Evolutionary conservation across 805 yeast genomes (phyloP).

Genomic region (Wickerhamiella slavikovae): DNA sequence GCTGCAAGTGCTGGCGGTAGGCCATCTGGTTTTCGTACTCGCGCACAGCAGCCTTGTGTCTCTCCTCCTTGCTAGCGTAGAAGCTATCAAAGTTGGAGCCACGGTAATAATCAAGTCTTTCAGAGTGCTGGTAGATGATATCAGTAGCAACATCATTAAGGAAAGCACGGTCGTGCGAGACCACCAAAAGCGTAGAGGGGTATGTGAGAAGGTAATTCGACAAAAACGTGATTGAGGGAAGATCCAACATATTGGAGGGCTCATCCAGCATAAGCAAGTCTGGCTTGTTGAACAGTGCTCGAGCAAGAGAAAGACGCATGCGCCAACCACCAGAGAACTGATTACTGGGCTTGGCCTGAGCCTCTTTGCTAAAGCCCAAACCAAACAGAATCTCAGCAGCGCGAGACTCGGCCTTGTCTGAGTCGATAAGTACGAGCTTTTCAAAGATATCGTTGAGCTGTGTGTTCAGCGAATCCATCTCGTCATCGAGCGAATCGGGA

Average conservation of each 20-base stretch:
- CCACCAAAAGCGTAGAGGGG: constrained; percentile 83
- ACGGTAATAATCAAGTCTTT: constrained; percentile 78
- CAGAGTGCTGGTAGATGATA: constrained; percentile 93
- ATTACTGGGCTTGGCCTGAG: constrained; percentile 69
- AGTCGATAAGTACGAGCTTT: constrained; percentile 79
- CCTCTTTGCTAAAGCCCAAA: constrained; percentile 75
- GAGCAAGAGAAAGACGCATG: constrained; percentile 95
- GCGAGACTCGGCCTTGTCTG: constrained; percentile 92
- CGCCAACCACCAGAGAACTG: constrained; percentile 99
- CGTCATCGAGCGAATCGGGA: constrained; percentile 64
- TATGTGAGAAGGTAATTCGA: constrained; percentile 79
- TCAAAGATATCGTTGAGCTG: constrained; percentile 63
- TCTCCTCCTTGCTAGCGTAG: constrained; percentile 84
- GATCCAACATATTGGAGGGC: constrained; percentile 99
- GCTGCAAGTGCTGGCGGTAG: constrained; percentile 77
- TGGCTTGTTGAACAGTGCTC: constrained; percentile 95
- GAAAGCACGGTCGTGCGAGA: constrained; percentile 94
- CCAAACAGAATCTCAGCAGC: constrained; percentile 90
- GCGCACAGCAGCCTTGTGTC: constrained; percentile 77
- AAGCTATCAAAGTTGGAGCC: constrained; percentile 87
- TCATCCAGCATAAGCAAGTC: constrained; percentile 86
- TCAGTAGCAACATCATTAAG: constrained; percentile 96
- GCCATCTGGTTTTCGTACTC: constrained; percentile 98
- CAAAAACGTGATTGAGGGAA: constrained; percentile 87
- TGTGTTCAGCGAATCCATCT: constrained; percentile 65